Evolutionary conservation across 2,329 filamentous ascomycete species (phyloP), one percentile per base, ranked within the genome.

Genomic region (Myriosclerotinia duriaeana): DNA sequence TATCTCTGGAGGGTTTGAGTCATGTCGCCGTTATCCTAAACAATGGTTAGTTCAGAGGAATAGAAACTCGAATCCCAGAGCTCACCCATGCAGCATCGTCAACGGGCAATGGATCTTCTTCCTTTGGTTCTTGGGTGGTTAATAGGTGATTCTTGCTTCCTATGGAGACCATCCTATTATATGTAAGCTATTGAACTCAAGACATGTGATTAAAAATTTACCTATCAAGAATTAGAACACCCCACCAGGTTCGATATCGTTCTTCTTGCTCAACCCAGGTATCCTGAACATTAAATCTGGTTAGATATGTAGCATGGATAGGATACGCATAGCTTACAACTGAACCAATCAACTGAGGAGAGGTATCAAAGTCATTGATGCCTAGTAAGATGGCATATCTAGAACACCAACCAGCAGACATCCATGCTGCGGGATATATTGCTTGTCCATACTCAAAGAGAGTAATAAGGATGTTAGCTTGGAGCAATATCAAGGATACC

Each of bases 351-450:
- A 82, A 73, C 58, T 76, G 69, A 40, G 75, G 76, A 30, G 77
- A 75, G 54, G 75, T 73, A 36, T 76, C 74, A 11, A 75, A 73
- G 7, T 75, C 72, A 70, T 78, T 79, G 26, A 84, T 71, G 2
- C 80, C 80, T n/a, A 83, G 74, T 14, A 82, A 76, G 53, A 80
- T 79, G 11, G 78, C 77, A 69, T 83, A 81, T 64, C 81, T 74
- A 26, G 79, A 76, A 71, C 80, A 81, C 71, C 76, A 75, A 2
- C 79, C 81, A 7, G 81, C 76, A 1, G 80, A 79, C 73, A 83
- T 79, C 76, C 80, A 84, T 17, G 80, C 81, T 14, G 80, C 79
- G 4, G 82, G 82, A 68, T 83, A 83, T 56, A 84, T 80, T 4
- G 76, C 78, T 68, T 84, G 82, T 1, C 80, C 79, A 66, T 80